Evolutionary conservation across 331 rosid genomes (phyloP).

Genomic region (Dryas integrifolia): DNA sequence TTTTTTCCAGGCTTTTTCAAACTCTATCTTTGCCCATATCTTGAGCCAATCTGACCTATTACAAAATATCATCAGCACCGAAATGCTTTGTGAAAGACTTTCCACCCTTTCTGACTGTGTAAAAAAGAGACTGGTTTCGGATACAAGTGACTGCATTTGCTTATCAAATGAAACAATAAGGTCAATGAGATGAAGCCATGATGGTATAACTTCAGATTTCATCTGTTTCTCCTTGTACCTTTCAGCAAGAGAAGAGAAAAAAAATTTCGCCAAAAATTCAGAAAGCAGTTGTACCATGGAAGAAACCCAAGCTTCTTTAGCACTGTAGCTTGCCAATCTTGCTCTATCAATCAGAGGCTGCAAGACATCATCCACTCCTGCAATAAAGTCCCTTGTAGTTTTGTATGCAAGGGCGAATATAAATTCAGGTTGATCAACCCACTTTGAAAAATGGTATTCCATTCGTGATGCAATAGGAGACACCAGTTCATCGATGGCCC

Average conservation of each 20-base stretch:
- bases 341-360: constrained; percentile 78
- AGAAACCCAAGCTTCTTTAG: constrained; percentile 76
- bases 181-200: constrained; percentile 73
- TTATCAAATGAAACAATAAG: constrained; percentile 54
- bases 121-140: constrained; percentile 40
- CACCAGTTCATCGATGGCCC: constrained; percentile 74
- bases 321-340: constrained; percentile 59
- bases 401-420: constrained; percentile 61
- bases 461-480: constrained; percentile 70
- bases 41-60: constrained; percentile 67
- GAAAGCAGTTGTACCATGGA: constrained; percentile 68
- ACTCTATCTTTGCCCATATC: constrained; percentile 76
- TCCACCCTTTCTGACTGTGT: constrained; percentile 45
- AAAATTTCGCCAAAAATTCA: constrained; percentile 50
- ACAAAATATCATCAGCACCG: constrained; percentile 54
- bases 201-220: constrained; percentile 45
- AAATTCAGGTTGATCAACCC: constrained; percentile 71
- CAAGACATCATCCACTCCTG: constrained; percentile 69
- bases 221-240: constrained; percentile 43
- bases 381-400: constrained; percentile 54
- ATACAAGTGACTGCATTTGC: constrained; percentile 55
- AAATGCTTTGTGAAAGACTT: constrained; percentile 46
- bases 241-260: constrained; percentile 50
- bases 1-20: constrained; percentile 63
- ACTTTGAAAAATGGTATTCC: constrained; percentile 65